Conservation (phyloP, 768 basidiomycete species). For the Tricholoma sp. region DNA sequence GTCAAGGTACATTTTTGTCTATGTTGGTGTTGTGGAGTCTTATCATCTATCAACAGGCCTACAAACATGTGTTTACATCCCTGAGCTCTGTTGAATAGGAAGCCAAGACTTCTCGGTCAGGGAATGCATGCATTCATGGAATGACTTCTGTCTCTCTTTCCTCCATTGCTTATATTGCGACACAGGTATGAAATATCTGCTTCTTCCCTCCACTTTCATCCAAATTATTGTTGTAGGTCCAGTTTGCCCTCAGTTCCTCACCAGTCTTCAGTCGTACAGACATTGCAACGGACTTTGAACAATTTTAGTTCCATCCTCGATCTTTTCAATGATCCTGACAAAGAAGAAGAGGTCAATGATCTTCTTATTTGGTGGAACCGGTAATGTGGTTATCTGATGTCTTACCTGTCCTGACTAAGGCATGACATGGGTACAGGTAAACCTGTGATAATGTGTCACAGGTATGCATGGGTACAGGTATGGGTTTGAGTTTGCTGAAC, state of each 20-base stretch:
- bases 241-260: constrained; percentile 9
- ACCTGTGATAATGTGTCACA: too few relatives aligned
- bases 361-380: constrained; percentile 9
- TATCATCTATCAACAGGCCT: constrained; percentile 1
- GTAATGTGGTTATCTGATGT: not conserved
- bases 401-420: too few relatives aligned
- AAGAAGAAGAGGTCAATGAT: constrained; percentile 6
- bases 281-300: constrained; percentile 9
- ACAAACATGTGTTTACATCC: constrained; percentile 6
- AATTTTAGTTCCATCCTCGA: constrained; percentile 9
- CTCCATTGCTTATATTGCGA: not conserved
- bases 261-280: constrained; percentile 11
- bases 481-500: too few relatives aligned
- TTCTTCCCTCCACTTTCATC: not conserved
- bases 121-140: constrained; percentile 1
- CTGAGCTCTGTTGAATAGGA: not conserved
- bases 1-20: too few relatives aligned
- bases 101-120: not conserved
- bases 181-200: not conserved
- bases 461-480: too few relatives aligned
- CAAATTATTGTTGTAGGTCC: not conserved
- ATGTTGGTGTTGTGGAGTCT: too few relatives aligned
- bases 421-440: too few relatives aligned
- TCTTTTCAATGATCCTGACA: constrained; percentile 9
- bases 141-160: not conserved